phyloP scores from a whole-genome alignment of 148 eudicot species.

The Rhododendron mucronatum region DNA sequence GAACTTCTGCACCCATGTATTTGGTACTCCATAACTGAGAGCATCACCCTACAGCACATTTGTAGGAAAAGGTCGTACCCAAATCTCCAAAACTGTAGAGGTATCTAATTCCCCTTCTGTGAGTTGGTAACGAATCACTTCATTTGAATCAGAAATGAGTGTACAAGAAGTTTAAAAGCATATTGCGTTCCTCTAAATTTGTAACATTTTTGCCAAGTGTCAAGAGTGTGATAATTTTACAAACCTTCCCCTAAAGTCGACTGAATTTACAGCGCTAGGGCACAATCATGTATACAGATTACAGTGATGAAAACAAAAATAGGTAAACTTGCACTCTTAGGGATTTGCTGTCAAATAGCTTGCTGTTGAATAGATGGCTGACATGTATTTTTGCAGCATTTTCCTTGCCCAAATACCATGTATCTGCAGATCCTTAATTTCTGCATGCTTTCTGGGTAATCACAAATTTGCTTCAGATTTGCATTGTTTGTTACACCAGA shows the following conservation, averaged over 20 bases:
- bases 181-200: background rate
- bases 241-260: background rate
- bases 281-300: background rate
- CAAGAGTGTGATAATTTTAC: background rate
- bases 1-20: background rate
- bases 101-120: background rate
- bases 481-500: constrained; percentile 24
- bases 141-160: background rate
- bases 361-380: background rate
- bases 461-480: background rate
- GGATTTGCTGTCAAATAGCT: background rate
- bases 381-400: background rate
- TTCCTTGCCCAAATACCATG: background rate
- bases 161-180: background rate
- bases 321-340: too few species aligned
- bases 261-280: background rate
- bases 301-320: background rate
- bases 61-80: background rate
- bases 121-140: background rate
- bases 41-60: background rate
- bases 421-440: background rate
- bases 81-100: background rate
- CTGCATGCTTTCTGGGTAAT: background rate
- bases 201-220: background rate
- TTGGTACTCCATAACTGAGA: background rate